Evolutionary conservation across 75 land plant species (phyloP), one percentile per base, ranked within the genome.

Genomic region (Picea sitchensis): DNA sequence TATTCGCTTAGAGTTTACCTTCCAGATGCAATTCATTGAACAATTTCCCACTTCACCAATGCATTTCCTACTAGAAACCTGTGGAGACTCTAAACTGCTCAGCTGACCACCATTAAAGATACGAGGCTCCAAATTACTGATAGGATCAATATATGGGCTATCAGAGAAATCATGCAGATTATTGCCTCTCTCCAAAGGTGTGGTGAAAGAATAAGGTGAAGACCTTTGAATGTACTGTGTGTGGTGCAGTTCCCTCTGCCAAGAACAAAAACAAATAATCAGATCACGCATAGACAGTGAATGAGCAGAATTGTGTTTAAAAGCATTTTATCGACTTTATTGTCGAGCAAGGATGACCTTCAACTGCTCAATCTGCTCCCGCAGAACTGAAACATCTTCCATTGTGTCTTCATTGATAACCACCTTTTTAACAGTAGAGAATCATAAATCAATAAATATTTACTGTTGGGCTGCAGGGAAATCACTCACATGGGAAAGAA

Each of bases 341-440:
- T 71, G 26, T n/a, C 23, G 1, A 71, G 20, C 21, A 17, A 61
- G 21, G 30, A 59, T 51, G 59, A 87, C 88, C 86, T 87, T 87
- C 57, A 87, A 57, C 31, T 73, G 23, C 69, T 84, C 83, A 44
- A 87, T 74, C 15, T 87, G 87, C 14, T 31, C 59, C 58, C 58
- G 88, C 65, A 87, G 65, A 31, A 76, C 82, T 51, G 78, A 61
- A 23, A 81, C 78, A 15, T 84, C 83, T 32, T 87, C 88, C 26
- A 78, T 81, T 67, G 83, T 78, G 73, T 84, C 88, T 74, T 87
- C 87, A 81, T 87, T 87, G 3, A 84, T 38, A 20, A 77, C 76
- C 13, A 87, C 88, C 88, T 87, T 47, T 34, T 15, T 21, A 73
- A 83, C 20, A 76, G 38, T 80, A 15, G 44, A 26, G 31, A 61